These are phyloP conservation scores for Backusella tarrabulga DNA, from an alignment of 192 early-diverging fungal genomes.

Conservation along the genomic window DNA sequence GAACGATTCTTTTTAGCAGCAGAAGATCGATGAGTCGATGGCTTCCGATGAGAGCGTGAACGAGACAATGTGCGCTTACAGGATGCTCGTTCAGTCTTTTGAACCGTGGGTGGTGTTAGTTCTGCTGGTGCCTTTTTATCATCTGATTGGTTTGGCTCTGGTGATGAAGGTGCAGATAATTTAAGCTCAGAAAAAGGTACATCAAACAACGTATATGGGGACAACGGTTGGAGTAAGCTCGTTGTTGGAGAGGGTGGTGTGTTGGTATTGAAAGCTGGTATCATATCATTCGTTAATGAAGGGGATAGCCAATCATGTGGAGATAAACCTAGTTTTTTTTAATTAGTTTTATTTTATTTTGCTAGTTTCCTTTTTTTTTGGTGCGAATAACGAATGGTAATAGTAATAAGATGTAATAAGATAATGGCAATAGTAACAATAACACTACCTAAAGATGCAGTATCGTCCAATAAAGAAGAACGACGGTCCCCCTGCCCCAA, in stretches of 20 bases:
- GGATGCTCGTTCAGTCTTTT: neutral
- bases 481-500: neutral
- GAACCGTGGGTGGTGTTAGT: neutral
- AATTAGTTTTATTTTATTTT: slow-evolving; percentile 1
- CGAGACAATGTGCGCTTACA: slow-evolving; percentile 12
- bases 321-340: slow-evolving; percentile 7
- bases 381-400: neutral
- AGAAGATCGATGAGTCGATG: slow-evolving; percentile 1
- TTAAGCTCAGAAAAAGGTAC: slow-evolving; percentile 27
- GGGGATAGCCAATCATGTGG: slow-evolving; percentile 10
- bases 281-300: neutral
- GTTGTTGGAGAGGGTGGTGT: slow-evolving; percentile 18
- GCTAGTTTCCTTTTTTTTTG: neutral
- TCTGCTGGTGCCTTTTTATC: slow-evolving; percentile 3
- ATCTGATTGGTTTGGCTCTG: slow-evolving; percentile 16
- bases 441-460: neutral
- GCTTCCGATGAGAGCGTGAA: slow-evolving; percentile 2
- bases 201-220: slow-evolving; percentile 23
- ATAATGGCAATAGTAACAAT: neutral
- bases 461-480: slow-evolving; percentile 14
- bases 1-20: slow-evolving; percentile 29
- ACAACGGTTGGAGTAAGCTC: slow-evolving; percentile 3
- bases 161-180: slow-evolving; percentile 22
- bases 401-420: neutral
- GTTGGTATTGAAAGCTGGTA: neutral